Conservation (phyloP, 1,284 basidiomycete species). For the Ganoderma leucocontextum region DNA sequence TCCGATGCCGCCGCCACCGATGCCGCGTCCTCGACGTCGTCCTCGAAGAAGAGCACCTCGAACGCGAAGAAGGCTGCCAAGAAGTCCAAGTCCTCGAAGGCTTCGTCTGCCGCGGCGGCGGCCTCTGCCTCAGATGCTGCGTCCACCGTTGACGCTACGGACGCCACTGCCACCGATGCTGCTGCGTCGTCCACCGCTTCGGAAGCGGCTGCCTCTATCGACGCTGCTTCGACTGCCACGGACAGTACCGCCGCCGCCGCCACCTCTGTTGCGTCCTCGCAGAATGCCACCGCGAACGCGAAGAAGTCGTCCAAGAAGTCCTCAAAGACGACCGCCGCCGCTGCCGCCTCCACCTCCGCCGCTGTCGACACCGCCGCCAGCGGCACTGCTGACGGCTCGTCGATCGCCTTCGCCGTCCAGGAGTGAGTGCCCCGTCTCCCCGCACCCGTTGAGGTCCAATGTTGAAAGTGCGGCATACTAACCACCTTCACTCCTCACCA, state of each 20-base stretch:
- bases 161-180: not conserved
- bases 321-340: not conserved
- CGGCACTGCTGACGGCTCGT: constrained; percentile 21
- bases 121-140: constrained; percentile 5
- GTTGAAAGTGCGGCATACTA: not conserved
- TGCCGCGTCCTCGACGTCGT: no score
- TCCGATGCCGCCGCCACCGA: no score
- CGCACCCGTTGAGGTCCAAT: not conserved
- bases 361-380: constrained; percentile 6
- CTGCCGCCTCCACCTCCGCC: constrained; percentile 12
- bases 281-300: not conserved
- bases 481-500: constrained; percentile 19
- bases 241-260: not conserved
- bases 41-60: no score
- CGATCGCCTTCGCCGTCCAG: constrained; percentile 28
- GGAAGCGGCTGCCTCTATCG: not conserved
- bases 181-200: constrained; percentile 8
- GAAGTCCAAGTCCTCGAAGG: not conserved
- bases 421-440: constrained; percentile 15
- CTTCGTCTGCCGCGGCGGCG: not conserved
- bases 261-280: not conserved
- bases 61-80: no score
- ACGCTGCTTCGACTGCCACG: not conserved
- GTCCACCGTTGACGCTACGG: not conserved
- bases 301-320: not conserved